phyloP scores from a whole-genome alignment of 345 rosid species.

The Hevea brasiliensis region DNA sequence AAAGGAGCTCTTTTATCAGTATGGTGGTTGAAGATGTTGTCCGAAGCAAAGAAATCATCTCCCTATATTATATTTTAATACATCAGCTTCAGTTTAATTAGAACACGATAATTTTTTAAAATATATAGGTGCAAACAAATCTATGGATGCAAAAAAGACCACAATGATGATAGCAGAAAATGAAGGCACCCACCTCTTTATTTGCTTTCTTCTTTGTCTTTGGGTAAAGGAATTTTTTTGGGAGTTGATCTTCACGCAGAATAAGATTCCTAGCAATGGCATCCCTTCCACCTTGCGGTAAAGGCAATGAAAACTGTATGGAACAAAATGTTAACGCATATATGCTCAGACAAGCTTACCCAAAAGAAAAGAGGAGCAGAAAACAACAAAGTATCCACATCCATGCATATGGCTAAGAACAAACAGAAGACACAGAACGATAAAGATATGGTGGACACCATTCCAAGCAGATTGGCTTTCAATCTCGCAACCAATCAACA shows the following conservation, averaged over 20 bases:
- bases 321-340: conserved; percentile 11
- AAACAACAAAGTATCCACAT: neutral
- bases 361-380: neutral
- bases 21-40: conserved; percentile 61
- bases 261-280: conserved; percentile 73
- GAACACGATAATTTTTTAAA: neutral
- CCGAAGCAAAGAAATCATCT: conserved; percentile 53
- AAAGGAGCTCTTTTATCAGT: conserved; percentile 57
- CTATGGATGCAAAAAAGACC: neutral
- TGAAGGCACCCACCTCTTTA: conserved; percentile 48
- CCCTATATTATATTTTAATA: conserved; percentile 45
- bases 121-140: neutral
- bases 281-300: conserved; percentile 93
- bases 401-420: neutral
- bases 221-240: conserved; percentile 78
- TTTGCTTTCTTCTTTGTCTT: conserved; percentile 74
- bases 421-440: neutral
- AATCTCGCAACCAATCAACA: neutral
- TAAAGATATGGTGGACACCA: neutral
- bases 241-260: conserved; percentile 93
- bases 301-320: conserved; percentile 77
- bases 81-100: neutral
- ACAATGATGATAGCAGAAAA: neutral
- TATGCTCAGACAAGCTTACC: neutral
- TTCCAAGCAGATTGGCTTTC: neutral